A percentile compares a stretch with the other conserved stretches of the same genome.
Evolutionary conservation across 192 early-diverging fungal species (phyloP).

Genomic region (Mortierella alpina): DNA sequence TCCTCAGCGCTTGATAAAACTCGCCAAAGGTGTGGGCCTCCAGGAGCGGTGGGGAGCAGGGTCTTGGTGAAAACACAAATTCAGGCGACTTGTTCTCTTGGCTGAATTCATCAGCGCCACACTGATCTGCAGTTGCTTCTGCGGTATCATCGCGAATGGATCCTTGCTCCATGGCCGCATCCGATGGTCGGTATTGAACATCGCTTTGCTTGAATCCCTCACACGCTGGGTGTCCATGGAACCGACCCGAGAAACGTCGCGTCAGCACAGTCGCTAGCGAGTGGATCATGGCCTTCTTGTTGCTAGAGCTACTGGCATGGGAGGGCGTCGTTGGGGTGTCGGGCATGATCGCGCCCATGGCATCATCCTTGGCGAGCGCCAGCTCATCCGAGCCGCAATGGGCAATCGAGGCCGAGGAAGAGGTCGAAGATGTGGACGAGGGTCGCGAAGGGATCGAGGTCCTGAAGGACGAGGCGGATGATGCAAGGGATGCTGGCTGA

Average conservation of each 20-base stretch:
- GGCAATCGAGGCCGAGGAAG: not conserved
- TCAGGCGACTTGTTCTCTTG: not conserved
- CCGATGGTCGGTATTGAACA: not conserved
- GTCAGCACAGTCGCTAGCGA: slow-evolving; percentile 20
- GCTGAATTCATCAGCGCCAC: not conserved
- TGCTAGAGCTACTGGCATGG: not conserved
- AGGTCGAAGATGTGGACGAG: slow-evolving; percentile 9
- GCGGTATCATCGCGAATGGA: not conserved
- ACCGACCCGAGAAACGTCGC: slow-evolving; percentile 18
- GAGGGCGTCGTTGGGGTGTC: not conserved
- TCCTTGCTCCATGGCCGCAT: not conserved
- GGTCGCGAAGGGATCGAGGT: slow-evolving; percentile 13
- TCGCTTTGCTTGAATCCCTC: not conserved
- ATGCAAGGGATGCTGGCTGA: slow-evolving; percentile 11
- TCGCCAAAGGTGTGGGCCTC: slow-evolving; percentile 34
- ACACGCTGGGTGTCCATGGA: slow-evolving; percentile 4
- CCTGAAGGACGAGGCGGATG: slow-evolving; percentile 13
- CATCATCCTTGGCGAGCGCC: too few species aligned
- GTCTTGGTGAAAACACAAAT: slow-evolving; percentile 42
- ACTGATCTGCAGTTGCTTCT: not conserved
- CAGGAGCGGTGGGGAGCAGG: slow-evolving; percentile 25
- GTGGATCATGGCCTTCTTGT: slow-evolving; percentile 10
- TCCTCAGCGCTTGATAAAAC: slow-evolving; percentile 29
- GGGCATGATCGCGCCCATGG: not conserved
- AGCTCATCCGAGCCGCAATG: too few species aligned